Evolutionary conservation across 1,284 basidiomycete genomes (phyloP).

Genomic region (Ganoderma multipileum): DNA sequence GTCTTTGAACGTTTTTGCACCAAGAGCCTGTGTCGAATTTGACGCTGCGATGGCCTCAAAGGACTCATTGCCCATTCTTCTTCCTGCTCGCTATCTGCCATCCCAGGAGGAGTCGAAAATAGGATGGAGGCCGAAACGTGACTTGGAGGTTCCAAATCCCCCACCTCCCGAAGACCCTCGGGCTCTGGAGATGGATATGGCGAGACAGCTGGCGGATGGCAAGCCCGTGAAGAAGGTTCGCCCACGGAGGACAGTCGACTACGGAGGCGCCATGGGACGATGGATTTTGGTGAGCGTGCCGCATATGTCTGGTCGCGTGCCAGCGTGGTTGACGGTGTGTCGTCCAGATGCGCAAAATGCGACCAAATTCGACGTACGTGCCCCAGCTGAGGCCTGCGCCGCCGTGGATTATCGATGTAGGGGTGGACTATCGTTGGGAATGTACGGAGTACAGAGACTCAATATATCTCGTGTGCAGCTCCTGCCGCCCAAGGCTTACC

Average conservation of each 20-base stretch:
- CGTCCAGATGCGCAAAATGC: constrained; percentile 72
- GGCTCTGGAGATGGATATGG: constrained; percentile 73
- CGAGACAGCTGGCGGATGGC: constrained; percentile 70
- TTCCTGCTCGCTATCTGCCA: constrained; percentile 17
- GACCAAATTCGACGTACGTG: constrained; percentile 75
- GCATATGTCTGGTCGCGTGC: not conserved
- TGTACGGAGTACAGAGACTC: constrained; percentile 30
- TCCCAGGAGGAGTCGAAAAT: constrained; percentile 14
- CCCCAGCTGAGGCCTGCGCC: constrained; percentile 83
- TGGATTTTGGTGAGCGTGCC: constrained; percentile 75
- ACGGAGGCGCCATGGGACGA: constrained; percentile 85
- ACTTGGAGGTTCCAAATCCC: constrained; percentile 23
- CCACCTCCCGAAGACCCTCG: constrained; percentile 27
- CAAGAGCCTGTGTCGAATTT: not conserved
- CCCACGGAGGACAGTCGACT: constrained; percentile 94
- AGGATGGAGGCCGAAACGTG: constrained; percentile 27
- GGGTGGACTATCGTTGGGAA: constrained; percentile 39
- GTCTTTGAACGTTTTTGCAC: not conserved
- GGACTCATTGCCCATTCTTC: constrained; percentile 15
- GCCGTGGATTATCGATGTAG: constrained; percentile 85
- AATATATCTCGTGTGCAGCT: constrained; percentile 61
- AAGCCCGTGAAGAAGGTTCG: constrained; percentile 89
- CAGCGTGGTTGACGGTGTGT: not conserved
- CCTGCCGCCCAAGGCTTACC: constrained; percentile 90
- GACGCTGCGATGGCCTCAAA: constrained; percentile 4